These are phyloP conservation scores for Podaxis rugospora DNA, from an alignment of 768 basidiomycete genomes.

Conservation along the genomic window DNA sequence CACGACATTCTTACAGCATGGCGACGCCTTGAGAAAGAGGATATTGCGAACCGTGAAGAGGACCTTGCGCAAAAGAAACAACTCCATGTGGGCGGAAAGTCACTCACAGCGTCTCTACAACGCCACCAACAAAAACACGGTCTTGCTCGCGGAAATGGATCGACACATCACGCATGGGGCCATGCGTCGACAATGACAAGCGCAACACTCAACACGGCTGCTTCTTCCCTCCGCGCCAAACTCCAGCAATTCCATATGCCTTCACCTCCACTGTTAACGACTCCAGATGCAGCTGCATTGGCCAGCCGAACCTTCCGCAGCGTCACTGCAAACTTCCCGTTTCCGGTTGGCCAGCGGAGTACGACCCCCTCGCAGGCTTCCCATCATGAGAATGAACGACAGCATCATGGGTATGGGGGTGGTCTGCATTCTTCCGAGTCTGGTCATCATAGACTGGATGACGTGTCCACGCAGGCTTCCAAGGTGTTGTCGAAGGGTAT, in stretches of 20 bases:
- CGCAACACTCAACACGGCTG: slow-evolving; percentile 28
- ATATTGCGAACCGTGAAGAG: slow-evolving; percentile 47
- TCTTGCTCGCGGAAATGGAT: slow-evolving; percentile 8
- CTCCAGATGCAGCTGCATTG: slow-evolving; percentile 76
- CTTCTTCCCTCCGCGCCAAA: slow-evolving; percentile 53
- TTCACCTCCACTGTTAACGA: slow-evolving; percentile 60
- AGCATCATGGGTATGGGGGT: slow-evolving; percentile 8
- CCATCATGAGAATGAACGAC: neutral
- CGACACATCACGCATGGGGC: slow-evolving; percentile 1
- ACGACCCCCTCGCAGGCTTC: slow-evolving; percentile 10
- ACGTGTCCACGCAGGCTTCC: slow-evolving; percentile 71
- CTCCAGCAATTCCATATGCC: slow-evolving; percentile 68
- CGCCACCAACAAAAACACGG: slow-evolving; percentile 11
- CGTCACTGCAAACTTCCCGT: slow-evolving; percentile 73
- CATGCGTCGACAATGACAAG: slow-evolving; percentile 7
- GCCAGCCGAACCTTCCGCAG: slow-evolving; percentile 76
- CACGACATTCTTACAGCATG: slow-evolving; percentile 75
- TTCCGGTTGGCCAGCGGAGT: slow-evolving; percentile 42
- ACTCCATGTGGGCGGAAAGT: slow-evolving; percentile 8
- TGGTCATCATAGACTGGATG: slow-evolving; percentile 42
- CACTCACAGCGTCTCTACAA: neutral
- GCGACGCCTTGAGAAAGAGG: slow-evolving; percentile 69
- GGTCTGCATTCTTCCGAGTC: slow-evolving; percentile 34
- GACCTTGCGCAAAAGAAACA: slow-evolving; percentile 16
- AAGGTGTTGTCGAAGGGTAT: slow-evolving; percentile 85